Evolutionary conservation across 83 land plant species (phyloP), one percentile per base, ranked within the genome.

Genomic region (Larix sibirica): DNA sequence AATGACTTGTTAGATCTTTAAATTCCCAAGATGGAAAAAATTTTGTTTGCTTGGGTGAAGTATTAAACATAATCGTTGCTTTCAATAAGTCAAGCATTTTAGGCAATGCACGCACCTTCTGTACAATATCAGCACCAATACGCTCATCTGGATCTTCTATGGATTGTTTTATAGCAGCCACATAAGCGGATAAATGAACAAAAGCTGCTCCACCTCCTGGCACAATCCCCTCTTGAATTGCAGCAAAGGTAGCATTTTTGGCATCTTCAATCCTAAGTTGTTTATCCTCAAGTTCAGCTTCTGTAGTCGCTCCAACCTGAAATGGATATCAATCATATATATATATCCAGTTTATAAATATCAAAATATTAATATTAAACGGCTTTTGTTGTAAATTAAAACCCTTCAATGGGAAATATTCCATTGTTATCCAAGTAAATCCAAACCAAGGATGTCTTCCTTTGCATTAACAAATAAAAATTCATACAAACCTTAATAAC

Each of bases 181-280:
- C 96, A 84, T 3, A 38, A 54, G 94, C 61, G 16, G 99, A 95
- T 12, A 97, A 88, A 83, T 97, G 99, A 58, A 97, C 99, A 77
- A 87, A 83, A 2, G 99, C 98, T 62, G 99, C 94, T 69, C 99
- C 99, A 44, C 99, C 99, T 77, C 99, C 99, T 70, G 99, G 99
- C 3, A 97, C 99, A 81, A 97, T 95, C 3, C 99, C 99, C 84
- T 97, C 99, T 85, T 97, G 98, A 79, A 95, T 93, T 68, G 99
- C 99, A 77, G 99, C 99, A 85, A 97, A 97, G 3, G 99, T 97
- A 0, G 99, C 99, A 90, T 97, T 97, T 87, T 97, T 97, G 20
- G 99, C 99, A 90, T 97, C 99, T 77, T 95, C 99, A 59, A 97
- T 91, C n/a, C 99, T 88, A 28, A 97, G 90, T 68, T 97, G 95